Evolutionary conservation across 1,139 yeast species (phyloP), one percentile per base, ranked within the genome.

Genomic region (Magnusiomyces ingens): DNA sequence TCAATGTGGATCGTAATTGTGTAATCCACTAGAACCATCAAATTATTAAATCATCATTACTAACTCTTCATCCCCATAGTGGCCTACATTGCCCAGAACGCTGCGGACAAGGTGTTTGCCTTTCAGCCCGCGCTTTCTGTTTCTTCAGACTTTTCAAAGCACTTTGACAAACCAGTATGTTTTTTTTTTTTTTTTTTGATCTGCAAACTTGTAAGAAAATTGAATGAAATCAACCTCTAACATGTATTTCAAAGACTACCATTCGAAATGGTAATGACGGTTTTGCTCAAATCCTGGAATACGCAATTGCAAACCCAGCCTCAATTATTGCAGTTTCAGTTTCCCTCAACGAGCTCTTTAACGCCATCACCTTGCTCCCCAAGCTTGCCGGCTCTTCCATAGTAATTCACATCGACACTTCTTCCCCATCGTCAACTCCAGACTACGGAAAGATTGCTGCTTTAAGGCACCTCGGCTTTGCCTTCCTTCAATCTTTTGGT

Each of bases 371-470:
- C 13, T 75, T 76, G 52, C 74, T 88, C 47, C 72, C 81, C 6
- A 68, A 71, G 42, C 75, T 84, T 59, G 71, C 73, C 40, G 59
- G 68, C 13, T 61, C 67, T 32, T 75, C 80, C 2, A 75, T 79
- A 29, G 85, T 86, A 12, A 70, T 85, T 53, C 87, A 84, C 62
- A 82, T 83, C 47, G 81, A 80, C 58, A 52, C 55, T 19, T 53
- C 57, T 4, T 50, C 52, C 12, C 43, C 51, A 11, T 44, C 56
- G 19, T 46, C 50, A 19, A 13, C 48, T 12, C 54, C 68, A 37
- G 95, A 89, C 66, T 87, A 75, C 66, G 78, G 85, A 10, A 72
- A 79, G 36, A 78, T 87, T 37, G 75, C 91, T 15, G 79, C 88
- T 11, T 74, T 87, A 60, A 81, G 91, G 64, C 94, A 88, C 67